Percentiles rank a stretch among this genome's conserved stretches.
phyloP scores from a whole-genome alignment of 306 rosid genomes.

The Trifolium fragiferum region DNA sequence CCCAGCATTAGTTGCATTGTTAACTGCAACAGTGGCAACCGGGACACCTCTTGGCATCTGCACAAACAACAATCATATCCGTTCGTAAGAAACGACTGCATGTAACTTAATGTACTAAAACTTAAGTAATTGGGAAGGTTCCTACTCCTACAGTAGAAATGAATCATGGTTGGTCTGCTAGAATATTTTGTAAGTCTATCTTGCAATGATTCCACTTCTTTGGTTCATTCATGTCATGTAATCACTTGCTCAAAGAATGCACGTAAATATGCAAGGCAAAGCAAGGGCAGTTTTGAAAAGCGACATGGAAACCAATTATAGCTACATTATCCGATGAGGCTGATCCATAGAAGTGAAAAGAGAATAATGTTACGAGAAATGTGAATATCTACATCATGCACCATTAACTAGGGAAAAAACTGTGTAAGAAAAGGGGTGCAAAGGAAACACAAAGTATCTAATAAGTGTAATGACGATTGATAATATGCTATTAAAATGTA shows the following conservation, averaged over 20 bases:
- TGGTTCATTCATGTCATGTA: conserved; percentile 8
- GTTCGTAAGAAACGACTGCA: background rate
- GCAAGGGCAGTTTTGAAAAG: background rate
- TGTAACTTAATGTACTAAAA: background rate
- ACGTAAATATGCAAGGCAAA: background rate
- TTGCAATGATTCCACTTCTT: background rate
- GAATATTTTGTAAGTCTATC: background rate
- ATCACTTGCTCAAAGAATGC: conserved; percentile 15
- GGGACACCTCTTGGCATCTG: conserved; percentile 94
- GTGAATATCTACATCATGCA: conserved; percentile 2
- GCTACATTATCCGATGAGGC: background rate
- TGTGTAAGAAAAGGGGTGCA: background rate
- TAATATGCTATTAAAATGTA: background rate
- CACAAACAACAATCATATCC: conserved; percentile 27
- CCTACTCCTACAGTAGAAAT: background rate
- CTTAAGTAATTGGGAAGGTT: background rate
- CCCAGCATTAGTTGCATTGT: conserved; percentile 88
- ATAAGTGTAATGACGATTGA: background rate
- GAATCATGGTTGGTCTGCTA: background rate
- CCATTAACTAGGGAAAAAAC: background rate
- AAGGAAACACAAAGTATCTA: background rate
- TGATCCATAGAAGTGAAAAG: background rate
- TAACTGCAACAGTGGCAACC: conserved; percentile 81
- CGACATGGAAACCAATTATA: background rate
- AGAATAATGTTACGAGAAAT: conserved; percentile 12